Evolutionary conservation across 352 stramenopile species (phyloP), one percentile per base, ranked within the genome.

Genomic region (Discostella stelligera): DNA sequence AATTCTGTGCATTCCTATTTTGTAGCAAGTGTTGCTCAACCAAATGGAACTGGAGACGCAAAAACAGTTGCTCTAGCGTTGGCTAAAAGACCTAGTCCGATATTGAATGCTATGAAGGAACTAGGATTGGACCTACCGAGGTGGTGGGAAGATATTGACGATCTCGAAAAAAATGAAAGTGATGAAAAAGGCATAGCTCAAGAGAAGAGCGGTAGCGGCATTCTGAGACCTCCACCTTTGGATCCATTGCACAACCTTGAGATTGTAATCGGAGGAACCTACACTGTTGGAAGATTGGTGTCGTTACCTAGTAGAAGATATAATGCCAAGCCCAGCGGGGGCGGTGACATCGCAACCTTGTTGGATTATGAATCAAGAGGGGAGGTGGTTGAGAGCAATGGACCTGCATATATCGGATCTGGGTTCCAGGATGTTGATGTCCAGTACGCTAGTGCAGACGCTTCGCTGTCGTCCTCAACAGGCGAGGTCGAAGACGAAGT

Each of bases 181-280:
- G 20, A 69, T 1, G 58, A 66, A 32, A 62, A 48, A 25, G 49
- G 71, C 65, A 39, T 59, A 23, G 44, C 61, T 7, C 48, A 46
- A 20, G 60, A 82, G 56, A 66, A 73, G 11, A 30, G 46, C 13
- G 61, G 27, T 0, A 84, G 77, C 63, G 82, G 75, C 21, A 85
- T 86, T 1, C 73, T 91, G 16, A 41, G 69, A 53, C 81, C 81
- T n/a, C 83, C 82, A 20, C 78, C 80, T 9, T 54, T 89, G 32
- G 87, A 93, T 78, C 76, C 81, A 46, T 77, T 93, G 32, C 71
- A 90, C 53, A 87, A 87, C 21, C 50, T 93, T 10, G 85, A 93
- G 75, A 82, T 93, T 18, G 78, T 90, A 66, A 44, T 93, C 20
- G 77, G 64, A 16, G 83, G 74, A 14, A 85, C 74, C 32, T 88